Evolutionary conservation across 306 rosid species (phyloP).

Genomic region (Hippophae tibetana): DNA sequence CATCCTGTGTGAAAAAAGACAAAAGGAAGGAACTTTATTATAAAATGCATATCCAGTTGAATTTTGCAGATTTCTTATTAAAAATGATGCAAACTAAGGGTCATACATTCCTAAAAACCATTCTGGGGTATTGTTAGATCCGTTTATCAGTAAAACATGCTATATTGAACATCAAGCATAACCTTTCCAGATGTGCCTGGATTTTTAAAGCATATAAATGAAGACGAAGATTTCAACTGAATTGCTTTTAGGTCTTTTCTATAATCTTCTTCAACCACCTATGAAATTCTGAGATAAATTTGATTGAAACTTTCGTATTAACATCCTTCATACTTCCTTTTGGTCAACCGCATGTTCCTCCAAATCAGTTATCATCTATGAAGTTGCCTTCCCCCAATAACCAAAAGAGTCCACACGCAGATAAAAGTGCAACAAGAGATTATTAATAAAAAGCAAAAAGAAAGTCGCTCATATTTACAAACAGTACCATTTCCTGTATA

Average conservation of each 20-base stretch:
- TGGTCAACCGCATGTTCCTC: not conserved
- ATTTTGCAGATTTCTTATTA: not conserved
- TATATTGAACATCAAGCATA: no score
- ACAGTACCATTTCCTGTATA: no score
- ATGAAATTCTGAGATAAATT: not conserved
- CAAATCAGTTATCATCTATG: not conserved
- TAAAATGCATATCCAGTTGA: constrained; percentile 10
- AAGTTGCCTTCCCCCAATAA: constrained; percentile 2
- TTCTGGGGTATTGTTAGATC: not conserved
- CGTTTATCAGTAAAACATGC: no score
- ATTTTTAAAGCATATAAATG: not conserved
- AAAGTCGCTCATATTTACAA: no score
- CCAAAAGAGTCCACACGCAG: not conserved
- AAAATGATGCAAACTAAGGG: not conserved
- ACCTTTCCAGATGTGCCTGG: no score
- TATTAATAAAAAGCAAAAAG: not conserved
- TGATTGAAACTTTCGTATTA: not conserved
- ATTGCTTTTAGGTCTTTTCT: not conserved
- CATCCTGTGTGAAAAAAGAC: constrained; percentile 10
- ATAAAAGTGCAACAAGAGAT: not conserved
- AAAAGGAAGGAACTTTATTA: not conserved
- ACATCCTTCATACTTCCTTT: not conserved
- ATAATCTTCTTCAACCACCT: constrained; percentile 3
- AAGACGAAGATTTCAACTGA: not conserved
- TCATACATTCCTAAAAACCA: not conserved